Conservation (phyloP, 805 yeast genomes). For the Wickerhamomyces xylosicus region DNA sequence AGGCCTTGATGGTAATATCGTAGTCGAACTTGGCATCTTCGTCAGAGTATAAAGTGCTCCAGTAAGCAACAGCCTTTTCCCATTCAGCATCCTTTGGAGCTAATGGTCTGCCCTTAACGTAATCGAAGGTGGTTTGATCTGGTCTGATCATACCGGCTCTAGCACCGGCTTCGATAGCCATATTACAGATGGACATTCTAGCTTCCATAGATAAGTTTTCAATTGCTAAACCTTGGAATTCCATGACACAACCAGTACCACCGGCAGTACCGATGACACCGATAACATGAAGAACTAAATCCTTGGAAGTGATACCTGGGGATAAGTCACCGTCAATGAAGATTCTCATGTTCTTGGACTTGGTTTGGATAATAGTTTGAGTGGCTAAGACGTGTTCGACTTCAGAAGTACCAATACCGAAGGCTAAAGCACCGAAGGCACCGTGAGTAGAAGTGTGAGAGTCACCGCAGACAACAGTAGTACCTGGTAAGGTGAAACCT, state of each 20-base stretch:
- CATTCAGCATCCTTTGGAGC: slow-evolving; percentile 92
- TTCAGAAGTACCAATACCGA: slow-evolving; percentile 98
- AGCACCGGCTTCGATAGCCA: slow-evolving; percentile 99
- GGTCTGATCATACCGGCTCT: slow-evolving; percentile 99
- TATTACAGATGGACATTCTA: slow-evolving; percentile 98
- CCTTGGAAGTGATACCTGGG: slow-evolving; percentile 93
- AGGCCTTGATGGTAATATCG: slow-evolving; percentile 71
- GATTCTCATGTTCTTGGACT: slow-evolving; percentile 93
- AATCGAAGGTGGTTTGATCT: slow-evolving; percentile 79
- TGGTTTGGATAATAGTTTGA: slow-evolving; percentile 89
- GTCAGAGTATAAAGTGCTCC: slow-evolving; percentile 84
- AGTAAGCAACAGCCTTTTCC: slow-evolving; percentile 88
- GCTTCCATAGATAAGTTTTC: slow-evolving; percentile 91
- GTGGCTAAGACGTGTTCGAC: slow-evolving; percentile 98
- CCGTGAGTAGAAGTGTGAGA: slow-evolving; percentile 99
- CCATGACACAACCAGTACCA: slow-evolving; percentile 96
- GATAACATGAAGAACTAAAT: slow-evolving; percentile 85
- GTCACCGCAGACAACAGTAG: slow-evolving; percentile 98
- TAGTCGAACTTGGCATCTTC: slow-evolving; percentile 84
- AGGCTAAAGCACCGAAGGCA: slow-evolving; percentile 94
- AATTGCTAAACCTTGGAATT: slow-evolving; percentile 93
- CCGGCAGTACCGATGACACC: slow-evolving; percentile 99
- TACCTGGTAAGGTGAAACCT: slow-evolving; percentile 97
- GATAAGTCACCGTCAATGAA: slow-evolving; percentile 72
- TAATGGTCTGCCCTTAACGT: slow-evolving; percentile 87